These are phyloP conservation scores for Microascus cirrosus DNA, from an alignment of 2,329 filamentous ascomycete genomes.

Conservation along the genomic window DNA sequence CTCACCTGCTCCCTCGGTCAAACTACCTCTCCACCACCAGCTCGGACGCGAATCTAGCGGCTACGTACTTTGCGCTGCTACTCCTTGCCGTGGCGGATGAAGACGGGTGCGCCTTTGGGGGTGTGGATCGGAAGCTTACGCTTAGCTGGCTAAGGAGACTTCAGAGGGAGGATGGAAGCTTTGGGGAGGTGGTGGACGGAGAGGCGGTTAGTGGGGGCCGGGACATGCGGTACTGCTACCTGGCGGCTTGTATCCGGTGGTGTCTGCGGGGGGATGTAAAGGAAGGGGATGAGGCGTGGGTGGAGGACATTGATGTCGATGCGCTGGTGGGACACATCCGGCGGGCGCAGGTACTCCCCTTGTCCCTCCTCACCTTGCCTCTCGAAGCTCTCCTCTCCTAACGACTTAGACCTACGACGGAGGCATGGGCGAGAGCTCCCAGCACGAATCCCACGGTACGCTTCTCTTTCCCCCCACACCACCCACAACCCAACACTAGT, in stretches of 20 bases:
- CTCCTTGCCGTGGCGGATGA: conserved; percentile 50
- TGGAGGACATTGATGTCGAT: conserved; percentile 65
- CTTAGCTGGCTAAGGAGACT: conserved; percentile 64
- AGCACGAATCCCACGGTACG: conserved; percentile 74
- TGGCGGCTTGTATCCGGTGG: conserved; percentile 72
- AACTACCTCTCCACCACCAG: conserved; percentile 12
- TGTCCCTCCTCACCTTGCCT: neutral
- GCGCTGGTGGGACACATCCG: conserved; percentile 60
- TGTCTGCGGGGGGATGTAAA: conserved; percentile 56
- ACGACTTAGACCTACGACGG: conserved; percentile 65
- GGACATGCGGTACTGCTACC: conserved; percentile 83
- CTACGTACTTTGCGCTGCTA: conserved; percentile 80
- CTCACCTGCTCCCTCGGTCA: conserved; percentile 35
- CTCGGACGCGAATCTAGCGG: conserved; percentile 58
- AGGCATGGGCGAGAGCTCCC: conserved; percentile 66
- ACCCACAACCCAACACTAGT: conserved; percentile 3
- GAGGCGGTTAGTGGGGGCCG: conserved; percentile 58
- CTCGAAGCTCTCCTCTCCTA: neutral
- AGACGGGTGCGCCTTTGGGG: conserved; percentile 35
- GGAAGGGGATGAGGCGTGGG: conserved; percentile 37
- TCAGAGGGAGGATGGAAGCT: conserved; percentile 79
- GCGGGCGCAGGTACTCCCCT: conserved; percentile 36
- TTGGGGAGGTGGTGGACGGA: conserved; percentile 68
- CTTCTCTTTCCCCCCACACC: neutral
- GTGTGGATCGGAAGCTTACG: conserved; percentile 56